Evolutionary conservation across 1,284 basidiomycete genomes (phyloP), one percentile per base, ranked within the genome.

Genomic region (Apiotrichum porosum): DNA sequence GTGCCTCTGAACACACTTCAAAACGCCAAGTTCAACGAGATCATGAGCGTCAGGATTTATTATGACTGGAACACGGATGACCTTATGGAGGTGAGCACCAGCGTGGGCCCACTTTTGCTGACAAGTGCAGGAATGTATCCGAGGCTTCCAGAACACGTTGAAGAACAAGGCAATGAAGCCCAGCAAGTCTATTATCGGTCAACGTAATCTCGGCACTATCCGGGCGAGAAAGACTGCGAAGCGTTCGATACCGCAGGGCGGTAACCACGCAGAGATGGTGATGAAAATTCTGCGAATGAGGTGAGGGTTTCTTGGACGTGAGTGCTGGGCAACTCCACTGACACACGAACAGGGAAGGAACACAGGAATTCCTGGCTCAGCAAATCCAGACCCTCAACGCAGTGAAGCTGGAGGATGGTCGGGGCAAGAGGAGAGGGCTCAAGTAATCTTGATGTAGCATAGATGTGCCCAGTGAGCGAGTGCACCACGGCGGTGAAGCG

Each of bases 41-140:
- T 95, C 28, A 75, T 92, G 48, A 90, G 88, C 8, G 88, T 94
- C 49, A 82, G 89, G 18, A 74, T 95, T 39, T 95, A 93, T 72
- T 95, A 95, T 63, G 92, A 97, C 66, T 91, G 88, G 88, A 80
- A 83, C 57, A 91, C 89, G 80, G 91, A 94, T 65, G 84, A 83
- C 14, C 76, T 93, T 31, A 93, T 93, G 90, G 89, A 95, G 70
- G 73, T 73, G 38, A 57, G 72, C 26, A 12, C 26, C 26, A 28
- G 12, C 26, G 26, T 6, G 26, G 26, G 8, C 26, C 26, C 15
- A 6, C 31, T 9, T 40, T 15, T 17, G 37, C 55, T 61, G 32
- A 54, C 40, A 12, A 13, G 9, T 22, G 68, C 63, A 78, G 71
- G 92, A 97, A 75, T 97, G 92, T 63, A 90, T 97, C 26, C 82